Conservation (phyloP, 1,284 basidiomycete species). For the Cutaneotrichosporon daszewskae region DNA sequence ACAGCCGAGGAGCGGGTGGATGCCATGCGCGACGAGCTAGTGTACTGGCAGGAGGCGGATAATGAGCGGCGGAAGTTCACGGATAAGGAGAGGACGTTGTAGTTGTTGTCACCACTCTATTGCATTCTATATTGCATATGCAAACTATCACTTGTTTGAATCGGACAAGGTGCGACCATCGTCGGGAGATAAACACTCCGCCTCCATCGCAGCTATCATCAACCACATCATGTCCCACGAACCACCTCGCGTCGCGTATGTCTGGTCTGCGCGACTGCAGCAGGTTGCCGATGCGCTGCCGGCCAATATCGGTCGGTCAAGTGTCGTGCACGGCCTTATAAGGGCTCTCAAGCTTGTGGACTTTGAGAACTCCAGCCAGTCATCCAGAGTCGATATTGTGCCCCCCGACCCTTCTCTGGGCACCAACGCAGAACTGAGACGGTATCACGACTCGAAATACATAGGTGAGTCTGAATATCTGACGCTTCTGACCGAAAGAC, state of each 20-base stretch:
- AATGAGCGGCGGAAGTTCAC: not conserved
- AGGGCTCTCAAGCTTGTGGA: slow-evolving; percentile 56
- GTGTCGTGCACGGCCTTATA: slow-evolving; percentile 69
- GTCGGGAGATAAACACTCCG: not conserved
- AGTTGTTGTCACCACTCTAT: no score
- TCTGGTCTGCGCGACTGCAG: slow-evolving; percentile 37
- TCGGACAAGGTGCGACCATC: no score
- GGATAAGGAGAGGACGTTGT: no score
- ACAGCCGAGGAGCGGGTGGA: slow-evolving; percentile 57
- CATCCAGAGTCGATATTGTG: no score
- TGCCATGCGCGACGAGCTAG: slow-evolving; percentile 59
- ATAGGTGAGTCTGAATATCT: slow-evolving; percentile 31
- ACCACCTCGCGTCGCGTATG: slow-evolving; percentile 18
- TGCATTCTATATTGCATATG: no score
- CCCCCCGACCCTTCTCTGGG: slow-evolving; percentile 26
- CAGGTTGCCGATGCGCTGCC: slow-evolving; percentile 56
- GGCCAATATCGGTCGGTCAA: slow-evolving; percentile 72
- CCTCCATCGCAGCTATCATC: not conserved
- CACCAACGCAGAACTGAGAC: slow-evolving; percentile 32
- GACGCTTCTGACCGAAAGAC: slow-evolving; percentile 8
- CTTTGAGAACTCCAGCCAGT: not conserved
- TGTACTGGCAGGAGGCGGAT: slow-evolving; percentile 52
- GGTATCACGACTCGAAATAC: slow-evolving; percentile 48
- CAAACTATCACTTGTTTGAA: no score
- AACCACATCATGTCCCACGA: not conserved